phyloP scores from a whole-genome alignment of 768 basidiomycete species.

The Mycena polygramma region DNA sequence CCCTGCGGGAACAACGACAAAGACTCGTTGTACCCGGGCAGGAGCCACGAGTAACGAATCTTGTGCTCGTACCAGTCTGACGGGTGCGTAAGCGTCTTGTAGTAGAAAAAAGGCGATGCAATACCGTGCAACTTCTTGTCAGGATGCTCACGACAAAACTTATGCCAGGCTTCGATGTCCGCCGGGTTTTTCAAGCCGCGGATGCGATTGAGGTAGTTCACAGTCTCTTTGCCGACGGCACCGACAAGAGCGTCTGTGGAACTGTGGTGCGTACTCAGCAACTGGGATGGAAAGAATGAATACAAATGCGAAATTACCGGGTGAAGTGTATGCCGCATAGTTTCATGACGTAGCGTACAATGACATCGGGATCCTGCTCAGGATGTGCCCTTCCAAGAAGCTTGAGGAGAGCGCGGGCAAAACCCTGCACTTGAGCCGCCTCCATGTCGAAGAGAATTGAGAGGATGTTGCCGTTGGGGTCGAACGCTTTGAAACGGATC shows the following conservation, averaged over 20 bases:
- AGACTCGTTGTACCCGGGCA: conserved; percentile 10
- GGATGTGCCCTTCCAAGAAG: conserved; percentile 5
- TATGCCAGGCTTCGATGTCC: conserved; percentile 9
- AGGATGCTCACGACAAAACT: conserved; percentile 5
- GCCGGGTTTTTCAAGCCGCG: neutral
- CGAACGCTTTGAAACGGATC: conserved; percentile 22
- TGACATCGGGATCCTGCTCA: neutral
- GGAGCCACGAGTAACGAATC: conserved; percentile 9
- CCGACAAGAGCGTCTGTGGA: conserved; percentile 11
- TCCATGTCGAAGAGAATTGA: conserved; percentile 24
- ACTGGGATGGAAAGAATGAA: neutral
- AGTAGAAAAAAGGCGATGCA: neutral
- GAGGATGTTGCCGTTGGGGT: conserved; percentile 17
- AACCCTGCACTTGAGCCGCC: conserved; percentile 25
- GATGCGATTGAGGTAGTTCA: conserved; percentile 8
- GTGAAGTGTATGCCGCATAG: conserved; percentile 11
- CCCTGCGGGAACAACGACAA: neutral
- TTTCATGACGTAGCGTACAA: conserved; percentile 10
- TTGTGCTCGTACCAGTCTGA: conserved; percentile 17
- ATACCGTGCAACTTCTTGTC: conserved; percentile 8
- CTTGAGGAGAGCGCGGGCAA: conserved; percentile 11
- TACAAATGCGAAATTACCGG: neutral
- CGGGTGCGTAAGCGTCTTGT: neutral
- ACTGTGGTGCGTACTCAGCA: neutral
- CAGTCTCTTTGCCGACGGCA: conserved; percentile 8